A percentile compares a stretch with the other conserved stretches of the same genome.
Evolutionary conservation across 2,329 filamentous ascomycete genomes (phyloP).

Genomic region (Fusarium sp.): DNA sequence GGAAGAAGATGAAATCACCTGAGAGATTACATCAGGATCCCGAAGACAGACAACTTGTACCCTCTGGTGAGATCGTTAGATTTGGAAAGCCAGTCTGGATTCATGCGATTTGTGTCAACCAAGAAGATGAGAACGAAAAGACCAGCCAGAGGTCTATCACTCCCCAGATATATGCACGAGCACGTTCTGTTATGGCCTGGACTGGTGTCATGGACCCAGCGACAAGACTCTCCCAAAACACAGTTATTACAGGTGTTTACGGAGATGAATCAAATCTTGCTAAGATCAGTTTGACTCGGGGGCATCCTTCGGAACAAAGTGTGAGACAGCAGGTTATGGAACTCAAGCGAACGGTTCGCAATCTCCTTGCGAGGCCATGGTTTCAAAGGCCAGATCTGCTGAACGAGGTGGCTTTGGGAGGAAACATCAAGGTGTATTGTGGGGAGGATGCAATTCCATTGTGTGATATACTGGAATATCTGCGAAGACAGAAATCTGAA

Average conservation of each 20-base stretch:
- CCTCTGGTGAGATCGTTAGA: background rate
- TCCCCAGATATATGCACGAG: background rate
- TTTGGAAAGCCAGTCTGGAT: background rate
- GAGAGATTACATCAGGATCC: background rate
- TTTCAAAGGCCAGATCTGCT: background rate
- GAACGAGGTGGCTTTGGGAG: background rate
- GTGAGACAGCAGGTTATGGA: background rate
- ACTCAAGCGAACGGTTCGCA: background rate
- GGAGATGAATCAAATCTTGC: background rate
- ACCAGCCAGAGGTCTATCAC: background rate
- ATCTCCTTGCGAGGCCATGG: background rate
- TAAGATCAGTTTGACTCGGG: background rate
- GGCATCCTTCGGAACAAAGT: accelerated
- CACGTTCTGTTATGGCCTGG: background rate
- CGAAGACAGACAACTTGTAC: background rate
- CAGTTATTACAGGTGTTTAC: background rate
- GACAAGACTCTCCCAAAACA: background rate
- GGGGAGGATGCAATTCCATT: background rate
- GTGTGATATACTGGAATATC: background rate
- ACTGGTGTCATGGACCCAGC: background rate
- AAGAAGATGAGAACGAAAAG: background rate
- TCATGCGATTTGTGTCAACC: background rate
- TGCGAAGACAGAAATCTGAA: background rate
- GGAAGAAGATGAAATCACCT: background rate
- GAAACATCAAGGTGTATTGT: background rate